phyloP scores from a whole-genome alignment of 164 flowering plant genomes.

The Piper betle region DNA sequence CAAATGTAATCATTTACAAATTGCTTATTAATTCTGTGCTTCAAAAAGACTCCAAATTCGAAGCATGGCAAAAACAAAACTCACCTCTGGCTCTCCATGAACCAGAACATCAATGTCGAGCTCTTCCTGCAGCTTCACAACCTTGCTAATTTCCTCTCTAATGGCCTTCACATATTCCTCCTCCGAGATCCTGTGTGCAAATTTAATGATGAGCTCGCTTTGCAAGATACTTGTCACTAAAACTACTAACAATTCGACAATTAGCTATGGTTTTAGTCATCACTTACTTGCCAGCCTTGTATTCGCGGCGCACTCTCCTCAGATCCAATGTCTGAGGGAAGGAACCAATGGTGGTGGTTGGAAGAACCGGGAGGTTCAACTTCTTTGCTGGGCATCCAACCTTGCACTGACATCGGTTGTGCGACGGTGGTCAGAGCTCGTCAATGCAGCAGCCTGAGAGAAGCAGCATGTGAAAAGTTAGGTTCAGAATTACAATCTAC shows the following conservation, averaged over 20 bases:
- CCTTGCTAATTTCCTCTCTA: slow-evolving; percentile 10
- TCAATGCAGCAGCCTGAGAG: slow-evolving; percentile 58
- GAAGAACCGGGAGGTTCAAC: slow-evolving; percentile 57
- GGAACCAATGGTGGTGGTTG: slow-evolving; percentile 75
- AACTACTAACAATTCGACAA: no score
- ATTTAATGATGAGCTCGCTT: not conserved
- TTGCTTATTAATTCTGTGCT: not conserved
- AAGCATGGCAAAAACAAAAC: slow-evolving; percentile 1
- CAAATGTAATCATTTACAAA: not conserved
- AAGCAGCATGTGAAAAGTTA: not conserved
- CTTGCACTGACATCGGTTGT: slow-evolving; percentile 61
- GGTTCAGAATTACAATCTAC: not conserved
- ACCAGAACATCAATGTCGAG: slow-evolving; percentile 68
- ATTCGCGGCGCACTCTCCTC: slow-evolving; percentile 71
- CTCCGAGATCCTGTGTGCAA: slow-evolving; percentile 6
- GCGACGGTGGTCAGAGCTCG: slow-evolving; percentile 65
- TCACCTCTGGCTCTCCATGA: slow-evolving; percentile 74
- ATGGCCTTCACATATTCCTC: slow-evolving; percentile 7
- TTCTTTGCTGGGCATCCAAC: slow-evolving; percentile 61
- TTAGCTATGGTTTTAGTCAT: not conserved
- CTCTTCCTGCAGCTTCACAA: slow-evolving; percentile 47
- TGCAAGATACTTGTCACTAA: not conserved
- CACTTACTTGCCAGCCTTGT: slow-evolving; percentile 54
- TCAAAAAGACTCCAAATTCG: not conserved
- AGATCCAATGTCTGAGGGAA: slow-evolving; percentile 78